Conservation (phyloP, 2,329 filamentous ascomycete genomes). For the Hymenoscyphus fructigenus region DNA sequence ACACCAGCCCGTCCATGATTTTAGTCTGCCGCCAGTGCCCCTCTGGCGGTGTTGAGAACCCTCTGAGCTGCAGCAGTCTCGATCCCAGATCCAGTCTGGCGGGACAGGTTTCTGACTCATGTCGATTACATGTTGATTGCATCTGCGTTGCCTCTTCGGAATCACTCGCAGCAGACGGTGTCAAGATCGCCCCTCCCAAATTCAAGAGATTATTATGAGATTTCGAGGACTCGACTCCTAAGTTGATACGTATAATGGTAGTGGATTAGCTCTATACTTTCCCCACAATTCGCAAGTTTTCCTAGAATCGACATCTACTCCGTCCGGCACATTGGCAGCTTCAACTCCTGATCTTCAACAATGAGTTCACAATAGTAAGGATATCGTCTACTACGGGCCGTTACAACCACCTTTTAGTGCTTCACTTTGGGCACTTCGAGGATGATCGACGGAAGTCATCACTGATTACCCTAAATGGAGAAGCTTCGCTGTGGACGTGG, state of each 20-base stretch:
- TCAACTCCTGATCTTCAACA: too few species aligned
- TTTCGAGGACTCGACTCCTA: background rate
- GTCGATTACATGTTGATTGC: background rate
- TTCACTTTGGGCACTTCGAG: background rate
- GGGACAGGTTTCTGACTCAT: constrained; percentile 11
- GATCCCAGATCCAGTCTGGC: constrained; percentile 27
- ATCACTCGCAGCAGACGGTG: background rate
- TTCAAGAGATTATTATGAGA: background rate
- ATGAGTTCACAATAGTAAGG: background rate
- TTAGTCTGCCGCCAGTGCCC: background rate
- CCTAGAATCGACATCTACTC: background rate
- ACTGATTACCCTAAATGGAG: background rate
- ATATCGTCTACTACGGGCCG: background rate
- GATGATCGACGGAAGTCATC: background rate
- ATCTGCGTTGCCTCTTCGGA: background rate
- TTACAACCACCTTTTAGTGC: background rate
- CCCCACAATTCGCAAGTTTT: constrained; percentile 1
- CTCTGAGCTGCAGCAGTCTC: constrained; percentile 18
- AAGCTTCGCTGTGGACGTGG: background rate
- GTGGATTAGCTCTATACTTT: background rate
- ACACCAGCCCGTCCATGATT: background rate
- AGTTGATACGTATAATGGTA: background rate
- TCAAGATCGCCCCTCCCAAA: background rate
- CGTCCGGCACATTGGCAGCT: too few species aligned
- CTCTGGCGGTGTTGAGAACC: background rate